Conservation (phyloP, 495 filamentous ascomycete species). For the Penicillium longicatenatum region DNA sequence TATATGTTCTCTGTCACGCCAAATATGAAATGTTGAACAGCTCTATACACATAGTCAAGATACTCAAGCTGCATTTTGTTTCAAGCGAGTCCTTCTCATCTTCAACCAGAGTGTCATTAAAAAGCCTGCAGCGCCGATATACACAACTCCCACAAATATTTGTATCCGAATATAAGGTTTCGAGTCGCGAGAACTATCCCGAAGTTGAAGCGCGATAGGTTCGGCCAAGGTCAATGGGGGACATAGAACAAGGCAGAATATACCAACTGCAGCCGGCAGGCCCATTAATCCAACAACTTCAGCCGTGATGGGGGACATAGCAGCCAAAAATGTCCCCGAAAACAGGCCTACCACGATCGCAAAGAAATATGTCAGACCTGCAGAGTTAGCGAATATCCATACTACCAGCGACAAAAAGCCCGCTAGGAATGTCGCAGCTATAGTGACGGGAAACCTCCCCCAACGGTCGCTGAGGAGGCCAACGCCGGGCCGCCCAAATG, state of each 20-base stretch:
- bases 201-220: slow-evolving; percentile 64
- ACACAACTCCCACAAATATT: slow-evolving; percentile 1
- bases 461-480: slow-evolving; percentile 65
- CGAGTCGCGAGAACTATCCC: not conserved
- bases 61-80: not conserved
- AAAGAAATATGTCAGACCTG: slow-evolving; percentile 64
- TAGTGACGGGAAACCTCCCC: slow-evolving; percentile 65
- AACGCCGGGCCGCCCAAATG: slow-evolving; percentile 64
- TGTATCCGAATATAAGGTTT: not conserved
- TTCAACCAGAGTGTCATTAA: not conserved
- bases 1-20: too few relatives aligned
- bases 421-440: slow-evolving; percentile 56
- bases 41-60: not conserved
- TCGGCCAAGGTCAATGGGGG: slow-evolving; percentile 64
- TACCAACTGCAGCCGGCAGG: slow-evolving; percentile 59
- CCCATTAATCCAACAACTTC: slow-evolving; percentile 62
- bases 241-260: slow-evolving; percentile 66
- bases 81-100: not conserved
- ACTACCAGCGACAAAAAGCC: slow-evolving; percentile 62
- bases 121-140: not conserved
- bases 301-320: slow-evolving; percentile 32
- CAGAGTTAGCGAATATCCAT: slow-evolving; percentile 65
- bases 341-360: slow-evolving; percentile 62
- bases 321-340: slow-evolving; percentile 38
- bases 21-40: not conserved